Evolutionary conservation across 768 basidiomycete species (phyloP).

Genomic region (Pleurotus djamor): DNA sequence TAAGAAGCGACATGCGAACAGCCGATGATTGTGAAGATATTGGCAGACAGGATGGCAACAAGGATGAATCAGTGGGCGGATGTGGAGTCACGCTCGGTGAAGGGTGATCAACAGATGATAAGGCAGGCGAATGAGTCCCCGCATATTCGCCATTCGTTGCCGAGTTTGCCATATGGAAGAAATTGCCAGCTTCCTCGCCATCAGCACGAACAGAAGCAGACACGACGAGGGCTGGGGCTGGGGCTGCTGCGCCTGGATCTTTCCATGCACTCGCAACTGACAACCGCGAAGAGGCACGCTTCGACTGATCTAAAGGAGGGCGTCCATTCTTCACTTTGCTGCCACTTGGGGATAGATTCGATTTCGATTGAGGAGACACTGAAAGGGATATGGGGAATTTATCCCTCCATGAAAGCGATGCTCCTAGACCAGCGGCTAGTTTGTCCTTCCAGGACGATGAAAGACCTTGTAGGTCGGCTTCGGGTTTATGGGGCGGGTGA

Average conservation of each 20-base stretch:
- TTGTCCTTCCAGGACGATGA: constrained; percentile 37
- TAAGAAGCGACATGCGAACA: constrained; percentile 50
- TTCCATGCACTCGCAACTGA: constrained; percentile 43
- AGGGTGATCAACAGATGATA: constrained; percentile 34
- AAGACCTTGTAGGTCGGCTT: constrained; percentile 26
- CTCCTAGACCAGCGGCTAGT: constrained; percentile 10
- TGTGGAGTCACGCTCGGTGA: constrained; percentile 37
- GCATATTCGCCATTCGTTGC: background rate
- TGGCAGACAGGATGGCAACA: background rate
- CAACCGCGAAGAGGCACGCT: constrained; percentile 32
- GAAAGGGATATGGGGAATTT: constrained; percentile 29
- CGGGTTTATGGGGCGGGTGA: constrained; percentile 17
- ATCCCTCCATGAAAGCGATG: constrained; percentile 34
- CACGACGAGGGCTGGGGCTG: constrained; percentile 51
- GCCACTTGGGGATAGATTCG: constrained; percentile 5
- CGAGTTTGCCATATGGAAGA: constrained; percentile 28
- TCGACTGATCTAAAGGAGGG: constrained; percentile 20
- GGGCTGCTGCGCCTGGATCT: constrained; percentile 49
- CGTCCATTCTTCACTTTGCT: constrained; percentile 5
- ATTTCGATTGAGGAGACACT: constrained; percentile 34
- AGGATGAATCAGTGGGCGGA: constrained; percentile 12
- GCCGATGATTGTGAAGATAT: background rate
- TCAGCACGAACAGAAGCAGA: constrained; percentile 45
- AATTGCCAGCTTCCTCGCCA: constrained; percentile 35
- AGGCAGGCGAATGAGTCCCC: constrained; percentile 13